Conservation (phyloP, 768 basidiomycete genomes). For the Neoboletus brunneissimus region DNA sequence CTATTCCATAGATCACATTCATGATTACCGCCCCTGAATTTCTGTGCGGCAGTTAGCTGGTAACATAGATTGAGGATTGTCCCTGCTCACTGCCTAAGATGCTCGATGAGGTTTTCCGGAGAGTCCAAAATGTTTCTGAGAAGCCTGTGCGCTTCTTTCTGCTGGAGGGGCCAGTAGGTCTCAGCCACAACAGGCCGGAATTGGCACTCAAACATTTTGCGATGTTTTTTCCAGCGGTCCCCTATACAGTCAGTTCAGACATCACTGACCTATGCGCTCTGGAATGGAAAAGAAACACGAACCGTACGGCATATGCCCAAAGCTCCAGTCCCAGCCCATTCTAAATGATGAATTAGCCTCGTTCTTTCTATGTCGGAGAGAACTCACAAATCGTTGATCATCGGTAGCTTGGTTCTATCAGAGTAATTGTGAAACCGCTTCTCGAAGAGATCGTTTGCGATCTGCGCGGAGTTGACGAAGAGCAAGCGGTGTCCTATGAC, state of each 20-base stretch:
- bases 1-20: slow-evolving; percentile 51
- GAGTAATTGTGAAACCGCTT: slow-evolving; percentile 56
- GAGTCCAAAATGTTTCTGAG: slow-evolving; percentile 43
- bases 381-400: slow-evolving; percentile 50
- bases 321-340: slow-evolving; percentile 48
- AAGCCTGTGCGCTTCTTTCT: slow-evolving; percentile 44
- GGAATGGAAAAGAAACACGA: slow-evolving; percentile 5
- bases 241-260: slow-evolving; percentile 31
- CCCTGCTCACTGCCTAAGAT: slow-evolving; percentile 46
- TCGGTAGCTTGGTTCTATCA: slow-evolving; percentile 44
- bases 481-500: slow-evolving; percentile 49
- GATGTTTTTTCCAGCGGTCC: slow-evolving; percentile 50
- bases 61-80: not conserved
- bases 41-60: slow-evolving; percentile 26
- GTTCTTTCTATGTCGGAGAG: not conserved
- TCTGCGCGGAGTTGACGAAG: slow-evolving; percentile 46
- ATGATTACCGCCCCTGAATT: slow-evolving; percentile 53
- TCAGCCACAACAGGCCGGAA: slow-evolving; percentile 45
- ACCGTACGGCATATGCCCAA: slow-evolving; percentile 55
- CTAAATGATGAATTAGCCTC: slow-evolving; percentile 30
- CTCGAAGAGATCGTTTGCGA: slow-evolving; percentile 53
- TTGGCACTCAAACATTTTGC: slow-evolving; percentile 51
- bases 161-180: slow-evolving; percentile 44
- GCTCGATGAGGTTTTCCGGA: slow-evolving; percentile 44
- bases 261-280: not conserved